Evolutionary conservation across 1,284 basidiomycete species (phyloP).

Genomic region (Ustilago curta): DNA sequence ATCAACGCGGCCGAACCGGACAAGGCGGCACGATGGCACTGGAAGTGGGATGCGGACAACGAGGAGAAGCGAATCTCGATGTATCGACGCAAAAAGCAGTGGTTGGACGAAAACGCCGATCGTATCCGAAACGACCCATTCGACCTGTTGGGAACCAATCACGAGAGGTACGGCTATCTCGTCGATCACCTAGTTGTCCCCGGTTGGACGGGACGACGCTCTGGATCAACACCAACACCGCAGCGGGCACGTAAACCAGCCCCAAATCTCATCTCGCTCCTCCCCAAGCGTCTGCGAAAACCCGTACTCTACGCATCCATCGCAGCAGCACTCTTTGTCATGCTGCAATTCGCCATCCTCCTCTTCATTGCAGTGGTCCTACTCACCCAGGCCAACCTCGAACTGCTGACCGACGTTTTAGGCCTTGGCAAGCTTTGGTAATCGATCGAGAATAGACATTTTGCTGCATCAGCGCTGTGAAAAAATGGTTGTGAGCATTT

Average conservation of each 20-base stretch:
- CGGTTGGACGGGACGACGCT: neutral
- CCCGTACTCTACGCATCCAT: neutral
- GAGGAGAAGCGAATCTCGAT: conserved; percentile 33
- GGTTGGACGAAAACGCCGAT: conserved; percentile 28
- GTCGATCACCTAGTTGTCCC: conserved; percentile 13
- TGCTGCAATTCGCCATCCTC: neutral
- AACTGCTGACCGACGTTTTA: too few relatives aligned
- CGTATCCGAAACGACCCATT: conserved; percentile 45
- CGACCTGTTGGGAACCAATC: conserved; percentile 39
- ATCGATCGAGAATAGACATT: too few relatives aligned
- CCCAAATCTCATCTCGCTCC: neutral
- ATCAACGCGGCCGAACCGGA: conserved; percentile 13
- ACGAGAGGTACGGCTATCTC: conserved; percentile 19
- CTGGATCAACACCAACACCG: neutral
- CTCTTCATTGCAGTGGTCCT: neutral
- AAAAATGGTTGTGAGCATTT: too few relatives aligned
- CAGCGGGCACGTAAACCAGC: neutral
- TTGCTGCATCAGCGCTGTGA: too few relatives aligned
- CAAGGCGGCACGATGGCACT: conserved; percentile 15
- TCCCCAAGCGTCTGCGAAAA: neutral
- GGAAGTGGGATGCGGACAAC: conserved; percentile 40
- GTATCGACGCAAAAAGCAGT: conserved; percentile 40
- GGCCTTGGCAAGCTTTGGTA: too few relatives aligned
- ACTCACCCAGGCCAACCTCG: neutral
- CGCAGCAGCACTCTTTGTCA: neutral